Evolutionary conservation across 2,329 filamentous ascomycete species (phyloP), one percentile per base, ranked within the genome.

Genomic region (Waltergamsia citrina): DNA sequence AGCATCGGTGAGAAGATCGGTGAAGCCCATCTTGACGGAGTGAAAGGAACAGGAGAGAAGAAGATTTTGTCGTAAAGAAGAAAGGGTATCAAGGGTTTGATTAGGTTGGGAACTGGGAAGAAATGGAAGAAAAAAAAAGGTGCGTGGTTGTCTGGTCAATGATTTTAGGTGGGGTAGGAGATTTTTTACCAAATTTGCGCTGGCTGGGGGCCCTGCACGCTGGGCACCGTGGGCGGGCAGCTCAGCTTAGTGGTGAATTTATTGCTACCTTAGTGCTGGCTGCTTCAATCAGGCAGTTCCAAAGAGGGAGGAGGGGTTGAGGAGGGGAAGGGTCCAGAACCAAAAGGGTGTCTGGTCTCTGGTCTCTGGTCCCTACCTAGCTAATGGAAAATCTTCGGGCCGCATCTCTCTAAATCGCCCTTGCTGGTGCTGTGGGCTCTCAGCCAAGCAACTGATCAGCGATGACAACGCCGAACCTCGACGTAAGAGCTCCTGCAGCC

Each of bases 1-100:
- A 63, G 75, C 64, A 57, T 80, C 77, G 57, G 73, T 69, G 50
- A 76, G 56, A 51, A 83, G 65, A 59, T 82, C 77, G 59, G 70
- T 65, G 71, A 82, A 82, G 60, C 78, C 78, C 78, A 83, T 83
- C 51, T 54, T 74, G 55, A 50, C 40, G 42, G 41, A 45, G 50
- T 43, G 47, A 44, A 49, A 41, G 35, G 43, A 38, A 39, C 43
- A 41, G 37, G 47, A 35, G 38, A 42, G 41, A 45, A 34, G 42
- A 32, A 40, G 32, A 36, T n/a, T 29, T 21, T 21, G 29, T 31
- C 21, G n/a, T 17, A 29, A n/a, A 7, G 17, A 24, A 17, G 25
- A 20, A 12, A 18, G 29, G 17, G 29, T 27, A 27, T 35, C 44
- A 51, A 38, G 46, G 42, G 49, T 41, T 38, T 36, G 38, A 45